Conservation (phyloP, 73 alveolate species). For the Symbiodinium natans region DNA sequence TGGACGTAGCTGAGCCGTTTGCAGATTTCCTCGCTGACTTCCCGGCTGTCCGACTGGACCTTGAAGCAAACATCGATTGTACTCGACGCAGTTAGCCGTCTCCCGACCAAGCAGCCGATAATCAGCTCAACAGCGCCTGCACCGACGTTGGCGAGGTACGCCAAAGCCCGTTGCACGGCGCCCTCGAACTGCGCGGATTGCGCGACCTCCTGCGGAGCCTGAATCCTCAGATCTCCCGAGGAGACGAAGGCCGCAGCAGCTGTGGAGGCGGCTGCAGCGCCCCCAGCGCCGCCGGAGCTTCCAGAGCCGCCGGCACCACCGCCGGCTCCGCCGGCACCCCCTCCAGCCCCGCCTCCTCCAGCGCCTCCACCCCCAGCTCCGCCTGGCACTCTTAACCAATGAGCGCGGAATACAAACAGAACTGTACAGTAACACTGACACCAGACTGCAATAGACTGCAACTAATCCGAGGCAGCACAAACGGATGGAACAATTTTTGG, state of each 20-base stretch:
- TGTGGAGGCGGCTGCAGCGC: background rate
- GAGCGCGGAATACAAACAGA: no score
- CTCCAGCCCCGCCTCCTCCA: background rate
- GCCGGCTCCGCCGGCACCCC: background rate
- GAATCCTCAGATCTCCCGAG: background rate
- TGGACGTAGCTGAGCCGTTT: background rate
- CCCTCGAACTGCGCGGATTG: background rate
- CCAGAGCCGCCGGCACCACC: background rate
- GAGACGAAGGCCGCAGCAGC: background rate
- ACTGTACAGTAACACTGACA: no score
- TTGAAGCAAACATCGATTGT: background rate
- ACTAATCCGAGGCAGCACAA: no score
- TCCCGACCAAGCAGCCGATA: background rate
- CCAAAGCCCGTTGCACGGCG: background rate
- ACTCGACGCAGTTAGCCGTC: background rate
- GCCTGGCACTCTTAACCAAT: no score
- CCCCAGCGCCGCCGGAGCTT: background rate
- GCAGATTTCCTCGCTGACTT: background rate
- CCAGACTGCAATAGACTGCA: no score
- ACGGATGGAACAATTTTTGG: no score
- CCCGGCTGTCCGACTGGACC: background rate
- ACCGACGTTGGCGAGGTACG: background rate
- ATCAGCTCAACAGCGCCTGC: background rate
- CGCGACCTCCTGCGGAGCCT: background rate
- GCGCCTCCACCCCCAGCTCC: background rate